Conservation (phyloP, 164 flowering plant genomes). For the Annona squamosa region DNA sequence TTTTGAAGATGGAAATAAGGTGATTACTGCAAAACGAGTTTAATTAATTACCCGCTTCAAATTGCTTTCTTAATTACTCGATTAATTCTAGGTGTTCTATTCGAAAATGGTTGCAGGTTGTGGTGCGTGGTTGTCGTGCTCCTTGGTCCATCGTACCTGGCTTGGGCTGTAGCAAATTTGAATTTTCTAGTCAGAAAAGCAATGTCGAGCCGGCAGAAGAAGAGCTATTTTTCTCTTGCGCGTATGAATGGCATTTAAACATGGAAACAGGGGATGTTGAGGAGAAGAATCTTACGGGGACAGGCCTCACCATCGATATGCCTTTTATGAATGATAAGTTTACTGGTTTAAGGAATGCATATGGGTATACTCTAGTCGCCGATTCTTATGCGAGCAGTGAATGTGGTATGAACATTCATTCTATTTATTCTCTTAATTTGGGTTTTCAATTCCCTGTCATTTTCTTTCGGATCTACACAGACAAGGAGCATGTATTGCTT, state of each 20-base stretch:
- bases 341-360: conserved; percentile 36
- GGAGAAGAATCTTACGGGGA: conserved; percentile 39
- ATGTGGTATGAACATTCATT: conserved; percentile 24
- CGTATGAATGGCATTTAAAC: conserved; percentile 53
- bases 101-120: conserved; percentile 29
- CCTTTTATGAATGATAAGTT: conserved; percentile 39
- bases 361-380: conserved; percentile 38
- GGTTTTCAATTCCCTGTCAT: not conserved
- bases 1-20: conserved; percentile 59
- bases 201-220: conserved; percentile 8
- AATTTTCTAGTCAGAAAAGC: conserved; percentile 18
- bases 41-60: not conserved
- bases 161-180: conserved; percentile 38
- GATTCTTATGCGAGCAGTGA: conserved; percentile 40
- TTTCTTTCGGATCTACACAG: not conserved
- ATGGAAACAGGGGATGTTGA: conserved; percentile 39
- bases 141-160: conserved; percentile 51
- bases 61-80: not conserved
- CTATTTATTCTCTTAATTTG: not conserved
- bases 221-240: conserved; percentile 25
- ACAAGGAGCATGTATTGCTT: not conserved
- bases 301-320: conserved; percentile 42
- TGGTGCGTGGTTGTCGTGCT: conserved; percentile 53
- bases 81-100: not conserved
- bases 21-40: conserved; percentile 8